Base-by-base conservation (phyloP, 306 rosid genomes). In the Sechiopsis laciniata region DNA sequence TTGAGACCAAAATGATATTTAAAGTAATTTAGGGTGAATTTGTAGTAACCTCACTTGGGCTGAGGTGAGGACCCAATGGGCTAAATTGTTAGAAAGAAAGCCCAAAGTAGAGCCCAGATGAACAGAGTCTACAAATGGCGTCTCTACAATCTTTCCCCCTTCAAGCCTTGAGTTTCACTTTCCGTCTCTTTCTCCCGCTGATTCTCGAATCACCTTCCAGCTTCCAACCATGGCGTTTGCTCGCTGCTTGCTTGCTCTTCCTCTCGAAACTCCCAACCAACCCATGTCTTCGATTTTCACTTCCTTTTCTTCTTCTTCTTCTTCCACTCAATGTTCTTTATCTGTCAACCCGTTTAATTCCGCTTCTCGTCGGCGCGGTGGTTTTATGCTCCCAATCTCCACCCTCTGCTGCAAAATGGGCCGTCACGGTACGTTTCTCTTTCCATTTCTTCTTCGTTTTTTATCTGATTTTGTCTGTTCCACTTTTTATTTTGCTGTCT, bases 151-250 rank as follows among this genome's bases (percentile, higher is more conserved):
- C 15, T 26, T 26, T 17, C 71, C 71, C 71, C 32, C 54, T 65
- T 65, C 5, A 40, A 65, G 40, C 26, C 71, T 65, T 65, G 54
- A 6, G 40, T 65, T 65, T 64, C 71, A 64, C 4, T 26, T n/a
- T 7, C 50, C 50, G 16, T 26, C 13, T 16, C 40, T 10, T 26
- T 26, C 29, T 1, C 29, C 29, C 29, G 29, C 29, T 26, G 29
- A 1, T 2, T 24, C 71, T 65, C 71, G 71, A 65, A 65, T 2
- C 54, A 42, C 29, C 71, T 65, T n/a, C 50, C 20, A 60, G 26
- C 68, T 61, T n/a, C 54, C 71, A 69, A 66, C 69, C 6, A 90
- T 88, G 97, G 95, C 95, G 40, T 73, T 85, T 57, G 1, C 29
- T 26, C 29, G 29, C 29, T 26, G 29, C 29, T 26, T 26, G 29